Conservation (phyloP, 768 basidiomycete genomes). For the Pleurotus ostreatus region DNA sequence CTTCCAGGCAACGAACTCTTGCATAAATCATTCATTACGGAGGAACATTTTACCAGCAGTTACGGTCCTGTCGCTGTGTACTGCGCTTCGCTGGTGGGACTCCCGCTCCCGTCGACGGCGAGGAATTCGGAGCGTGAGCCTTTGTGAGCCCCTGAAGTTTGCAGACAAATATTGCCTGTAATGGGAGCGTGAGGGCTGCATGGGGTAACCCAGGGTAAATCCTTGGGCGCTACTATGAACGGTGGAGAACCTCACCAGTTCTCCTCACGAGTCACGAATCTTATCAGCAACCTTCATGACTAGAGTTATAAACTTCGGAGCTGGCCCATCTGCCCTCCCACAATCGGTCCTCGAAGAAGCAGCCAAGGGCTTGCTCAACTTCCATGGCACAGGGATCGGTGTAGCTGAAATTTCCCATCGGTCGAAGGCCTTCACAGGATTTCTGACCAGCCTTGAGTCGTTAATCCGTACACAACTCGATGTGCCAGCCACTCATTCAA, state of each 20-base stretch:
- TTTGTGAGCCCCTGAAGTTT: too few species aligned
- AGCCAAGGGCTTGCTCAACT: conserved; percentile 83
- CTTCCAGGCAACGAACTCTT: too few species aligned
- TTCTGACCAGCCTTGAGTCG: conserved; percentile 56
- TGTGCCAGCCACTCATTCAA: conserved; percentile 78
- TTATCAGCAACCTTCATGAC: conserved; percentile 27
- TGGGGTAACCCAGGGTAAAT: too few species aligned
- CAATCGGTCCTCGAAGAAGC: conserved; percentile 83
- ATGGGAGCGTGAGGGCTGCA: too few species aligned
- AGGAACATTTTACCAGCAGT: too few species aligned
- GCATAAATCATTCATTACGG: too few species aligned
- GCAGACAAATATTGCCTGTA: too few species aligned
- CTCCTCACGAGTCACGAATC: background rate
- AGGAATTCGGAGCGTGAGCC: too few species aligned
- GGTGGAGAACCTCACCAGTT: background rate
- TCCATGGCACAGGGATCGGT: conserved; percentile 87
- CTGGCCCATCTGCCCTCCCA: conserved; percentile 92
- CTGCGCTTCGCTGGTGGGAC: too few species aligned
- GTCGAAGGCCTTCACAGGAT: conserved; percentile 79
- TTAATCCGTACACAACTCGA: conserved; percentile 73
- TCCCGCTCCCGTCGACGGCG: too few species aligned
- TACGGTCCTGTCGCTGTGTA: too few species aligned
- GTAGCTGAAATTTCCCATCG: conserved; percentile 96
- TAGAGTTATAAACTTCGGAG: conserved; percentile 85
- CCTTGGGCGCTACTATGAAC: background rate